Base-by-base conservation (phyloP, 2,329 filamentous ascomycete species). In the Aspergillus neoniger region DNA sequence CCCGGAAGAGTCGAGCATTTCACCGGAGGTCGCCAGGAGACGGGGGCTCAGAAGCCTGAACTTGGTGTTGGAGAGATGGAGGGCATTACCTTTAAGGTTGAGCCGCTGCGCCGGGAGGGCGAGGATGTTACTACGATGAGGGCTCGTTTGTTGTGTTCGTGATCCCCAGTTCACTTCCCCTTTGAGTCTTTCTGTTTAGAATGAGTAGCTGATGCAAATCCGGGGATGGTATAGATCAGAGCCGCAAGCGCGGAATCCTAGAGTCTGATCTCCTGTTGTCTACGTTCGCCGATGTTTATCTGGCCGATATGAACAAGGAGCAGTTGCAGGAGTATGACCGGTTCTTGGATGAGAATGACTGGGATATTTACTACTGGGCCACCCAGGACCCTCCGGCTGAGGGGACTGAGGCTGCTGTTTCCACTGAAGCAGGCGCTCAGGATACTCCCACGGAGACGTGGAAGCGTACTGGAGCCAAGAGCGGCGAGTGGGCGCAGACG, bases 291-390 rank as follows among this genome's bases (percentile, higher is more conserved):
- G 87, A 94, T 67, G 81, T 83, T 57, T 84, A 96, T 77, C 88
- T 99, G 21, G 81, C 83, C 47, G 81, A 80, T 63, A 96, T 99
- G 91, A 86, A 85, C 1, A 77, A 81, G 5, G 77, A 82, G 54
- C 90, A 96, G 73, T 87, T 98, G 69, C 79, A 85, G 69, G 86
- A 96, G 77, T 98, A 95, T 81, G 94, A 98, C 76, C 81, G 85
- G 28, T 96, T 99, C 82, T 87, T 99, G 59, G 95, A 99, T 78
- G 95, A 99, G 80, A 99, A 99, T 78, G 95, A 99, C 81, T 99
- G 95, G 95, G 95, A 99, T 76, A 97, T 99, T 63, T 99, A 99
- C 83, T 99, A 99, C 84, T 99, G 95, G 95, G 92, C 91, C 3
- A 99, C 95, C 15, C 95, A 99, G 78, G 88, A 92, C 69, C 83